Percentiles rank a stretch among this genome's conserved stretches.
Evolutionary conservation across 257 asterid species (phyloP).

Genomic region (Solanum paucissectum): DNA sequence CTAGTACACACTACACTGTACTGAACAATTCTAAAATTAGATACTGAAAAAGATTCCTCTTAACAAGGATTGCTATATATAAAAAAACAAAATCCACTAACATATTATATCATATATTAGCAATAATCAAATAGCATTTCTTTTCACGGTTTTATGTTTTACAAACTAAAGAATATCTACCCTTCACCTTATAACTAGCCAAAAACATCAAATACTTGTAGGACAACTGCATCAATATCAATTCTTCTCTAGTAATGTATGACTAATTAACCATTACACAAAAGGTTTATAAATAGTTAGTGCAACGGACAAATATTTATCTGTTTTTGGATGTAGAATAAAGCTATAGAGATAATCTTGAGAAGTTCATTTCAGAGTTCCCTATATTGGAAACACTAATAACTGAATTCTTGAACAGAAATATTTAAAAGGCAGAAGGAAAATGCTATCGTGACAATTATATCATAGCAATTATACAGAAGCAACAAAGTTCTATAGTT

Average conservation of each 20-base stretch:
- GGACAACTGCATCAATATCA: neutral
- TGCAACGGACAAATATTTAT: neutral
- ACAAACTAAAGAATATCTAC: neutral
- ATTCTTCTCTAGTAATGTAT: neutral
- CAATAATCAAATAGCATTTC: neutral
- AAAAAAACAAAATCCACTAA: neutral
- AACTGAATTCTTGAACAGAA: neutral
- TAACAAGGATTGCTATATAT: neutral
- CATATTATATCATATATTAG: neutral
- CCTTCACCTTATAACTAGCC: neutral
- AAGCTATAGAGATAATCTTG: neutral
- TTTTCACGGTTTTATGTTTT: neutral
- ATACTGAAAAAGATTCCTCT: neutral
- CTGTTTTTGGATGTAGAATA: neutral
- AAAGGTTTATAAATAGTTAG: neutral
- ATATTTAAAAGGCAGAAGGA: neutral
- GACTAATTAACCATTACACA: neutral
- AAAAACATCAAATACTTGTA: neutral
- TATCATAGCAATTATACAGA: neutral
- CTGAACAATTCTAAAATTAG: neutral
- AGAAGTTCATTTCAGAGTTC: neutral
- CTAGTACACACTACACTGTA: neutral
- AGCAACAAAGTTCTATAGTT: neutral
- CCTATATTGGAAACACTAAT: neutral
- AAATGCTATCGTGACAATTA: neutral